These are phyloP conservation scores for Leccinum longicurvipes DNA, from an alignment of 768 basidiomycete species.

Conservation along the genomic window DNA sequence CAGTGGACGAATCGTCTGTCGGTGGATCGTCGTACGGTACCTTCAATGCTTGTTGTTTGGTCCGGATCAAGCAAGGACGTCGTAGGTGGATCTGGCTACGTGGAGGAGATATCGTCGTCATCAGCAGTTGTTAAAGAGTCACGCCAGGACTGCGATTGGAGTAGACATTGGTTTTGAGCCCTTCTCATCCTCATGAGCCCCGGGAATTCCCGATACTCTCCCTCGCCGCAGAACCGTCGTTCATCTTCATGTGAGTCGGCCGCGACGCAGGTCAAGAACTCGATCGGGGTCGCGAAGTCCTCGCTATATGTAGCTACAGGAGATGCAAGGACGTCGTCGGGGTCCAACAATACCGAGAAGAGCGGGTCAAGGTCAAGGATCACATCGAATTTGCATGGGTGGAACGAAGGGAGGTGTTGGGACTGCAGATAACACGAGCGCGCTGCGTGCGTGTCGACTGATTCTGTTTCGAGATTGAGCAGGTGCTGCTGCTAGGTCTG, in stretches of 20 bases:
- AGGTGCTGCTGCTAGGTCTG: conserved; percentile 83
- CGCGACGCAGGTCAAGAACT: conserved; percentile 85
- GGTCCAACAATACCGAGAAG: too few species aligned
- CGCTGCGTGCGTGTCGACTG: conserved; percentile 68
- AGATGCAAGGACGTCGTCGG: conserved; percentile 97
- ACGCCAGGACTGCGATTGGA: conserved; percentile 75
- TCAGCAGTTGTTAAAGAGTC: not conserved
- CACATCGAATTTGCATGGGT: conserved; percentile 79
- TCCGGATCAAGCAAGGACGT: conserved; percentile 82
- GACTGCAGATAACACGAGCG: conserved; percentile 71
- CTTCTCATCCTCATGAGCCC: conserved; percentile 77
- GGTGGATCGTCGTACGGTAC: conserved; percentile 90
- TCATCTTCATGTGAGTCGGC: conserved; percentile 95
- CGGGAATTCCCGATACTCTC: conserved; percentile 76
- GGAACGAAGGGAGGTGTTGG: conserved; percentile 51
- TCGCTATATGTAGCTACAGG: conserved; percentile 92
- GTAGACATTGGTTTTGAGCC: conserved; percentile 84
- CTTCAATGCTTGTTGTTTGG: conserved; percentile 97
- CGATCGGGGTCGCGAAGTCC: conserved; percentile 84
- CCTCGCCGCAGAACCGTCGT: conserved; percentile 87
- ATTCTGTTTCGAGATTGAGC: conserved; percentile 74
- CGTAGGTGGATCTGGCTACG: conserved; percentile 74
- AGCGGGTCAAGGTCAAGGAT: conserved; percentile 92
- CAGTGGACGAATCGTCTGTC: conserved; percentile 98
- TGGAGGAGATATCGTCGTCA: not conserved